Percentiles rank a stretch among this genome's conserved stretches.
phyloP scores from a whole-genome alignment of 192 early-diverging fungal species.

The Diversispora eburnea region DNA sequence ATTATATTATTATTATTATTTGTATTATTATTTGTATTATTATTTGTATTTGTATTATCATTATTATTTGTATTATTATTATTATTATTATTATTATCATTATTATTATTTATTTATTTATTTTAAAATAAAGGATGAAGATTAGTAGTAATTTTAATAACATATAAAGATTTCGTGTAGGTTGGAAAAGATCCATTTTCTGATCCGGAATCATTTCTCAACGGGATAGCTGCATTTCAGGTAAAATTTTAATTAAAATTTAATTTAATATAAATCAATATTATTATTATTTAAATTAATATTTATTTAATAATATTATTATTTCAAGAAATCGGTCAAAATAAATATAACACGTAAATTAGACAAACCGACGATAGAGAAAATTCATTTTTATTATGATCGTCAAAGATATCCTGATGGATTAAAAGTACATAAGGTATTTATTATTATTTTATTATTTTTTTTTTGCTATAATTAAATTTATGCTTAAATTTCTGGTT shows the following conservation, averaged over 20 bases:
- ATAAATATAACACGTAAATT: constrained; percentile 6
- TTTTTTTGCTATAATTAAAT: background rate
- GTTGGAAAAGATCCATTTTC: constrained; percentile 47
- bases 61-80: no score
- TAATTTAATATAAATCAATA: background rate
- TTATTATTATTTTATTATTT: background rate
- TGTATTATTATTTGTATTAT: background rate
- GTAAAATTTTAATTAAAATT: constrained; percentile 21
- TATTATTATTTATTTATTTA: no score
- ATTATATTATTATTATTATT: background rate
- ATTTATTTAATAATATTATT: background rate
- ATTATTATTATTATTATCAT: no score
- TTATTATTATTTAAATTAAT: background rate
- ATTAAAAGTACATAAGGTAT: constrained; percentile 37
- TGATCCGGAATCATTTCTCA: constrained; percentile 34
- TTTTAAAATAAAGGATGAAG: no score
- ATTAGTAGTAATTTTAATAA: background rate
- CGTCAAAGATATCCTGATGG: constrained; percentile 26
- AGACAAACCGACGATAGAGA: background rate
- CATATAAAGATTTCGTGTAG: constrained; percentile 19
- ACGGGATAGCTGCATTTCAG: constrained; percentile 37
- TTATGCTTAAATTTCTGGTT: background rate
- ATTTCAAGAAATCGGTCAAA: constrained; percentile 22
- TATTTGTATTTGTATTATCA: background rate
- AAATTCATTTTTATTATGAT: constrained; percentile 33